Conservation (phyloP, 2,329 filamentous ascomycete genomes). For the Calonectria multiphialidica region DNA sequence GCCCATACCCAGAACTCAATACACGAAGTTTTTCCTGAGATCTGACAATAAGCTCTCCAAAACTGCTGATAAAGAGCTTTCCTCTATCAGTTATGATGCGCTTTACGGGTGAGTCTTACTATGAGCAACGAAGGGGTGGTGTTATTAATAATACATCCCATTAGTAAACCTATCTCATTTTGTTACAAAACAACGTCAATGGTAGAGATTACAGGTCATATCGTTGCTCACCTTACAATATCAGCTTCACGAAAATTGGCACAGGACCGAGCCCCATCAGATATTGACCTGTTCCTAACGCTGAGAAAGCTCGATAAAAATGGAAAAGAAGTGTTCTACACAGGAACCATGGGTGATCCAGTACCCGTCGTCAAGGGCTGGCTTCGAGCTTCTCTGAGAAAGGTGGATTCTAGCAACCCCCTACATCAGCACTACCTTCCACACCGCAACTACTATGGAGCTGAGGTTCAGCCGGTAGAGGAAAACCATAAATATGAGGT, state of each 20-base stretch:
- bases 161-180: slow-evolving; percentile 52
- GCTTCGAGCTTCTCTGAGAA: slow-evolving; percentile 69
- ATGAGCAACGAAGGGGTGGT: not conserved
- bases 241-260: slow-evolving; percentile 67
- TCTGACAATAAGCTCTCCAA: slow-evolving; percentile 46
- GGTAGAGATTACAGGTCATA: slow-evolving; percentile 73
- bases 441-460: slow-evolving; percentile 67
- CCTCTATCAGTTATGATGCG: not conserved
- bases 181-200: slow-evolving; percentile 71
- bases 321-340: slow-evolving; percentile 72
- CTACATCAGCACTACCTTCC: slow-evolving; percentile 67
- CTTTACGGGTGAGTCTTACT: not conserved
- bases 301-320: slow-evolving; percentile 67
- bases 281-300: slow-evolving; percentile 75
- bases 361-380: slow-evolving; percentile 75
- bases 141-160: not conserved
- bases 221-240: slow-evolving; percentile 73
- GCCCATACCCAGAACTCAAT: slow-evolving; percentile 75
- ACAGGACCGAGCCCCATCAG: slow-evolving; percentile 36
- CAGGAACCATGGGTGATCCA: slow-evolving; percentile 74
- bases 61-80: not conserved
- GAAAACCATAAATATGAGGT: slow-evolving; percentile 68
- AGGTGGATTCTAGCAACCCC: slow-evolving; percentile 61
- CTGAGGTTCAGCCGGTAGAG: slow-evolving; percentile 66
- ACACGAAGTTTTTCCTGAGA: slow-evolving; percentile 71